These are phyloP conservation scores for Coemansia asiatica DNA, from an alignment of 192 early-diverging fungal species.

Conservation along the genomic window DNA sequence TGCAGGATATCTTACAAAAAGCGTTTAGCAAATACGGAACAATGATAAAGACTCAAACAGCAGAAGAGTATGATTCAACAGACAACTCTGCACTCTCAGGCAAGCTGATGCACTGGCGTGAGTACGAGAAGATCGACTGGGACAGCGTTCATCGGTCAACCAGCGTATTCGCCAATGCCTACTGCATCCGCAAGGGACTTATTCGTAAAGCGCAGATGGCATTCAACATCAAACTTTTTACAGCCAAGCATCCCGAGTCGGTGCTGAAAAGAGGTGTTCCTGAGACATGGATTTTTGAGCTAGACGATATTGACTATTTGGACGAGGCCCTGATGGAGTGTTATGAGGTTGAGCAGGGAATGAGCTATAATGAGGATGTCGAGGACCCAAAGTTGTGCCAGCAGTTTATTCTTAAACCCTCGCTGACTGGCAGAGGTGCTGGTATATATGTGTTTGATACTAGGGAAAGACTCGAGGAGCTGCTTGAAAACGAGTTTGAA, in stretches of 20 bases:
- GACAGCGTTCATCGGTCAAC: constrained; percentile 36
- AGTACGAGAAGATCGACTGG: constrained; percentile 69
- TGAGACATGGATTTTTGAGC: constrained; percentile 65
- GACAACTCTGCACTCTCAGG: background rate
- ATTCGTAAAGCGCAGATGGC: constrained; percentile 69
- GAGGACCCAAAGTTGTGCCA: constrained; percentile 24
- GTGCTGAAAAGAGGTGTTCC: constrained; percentile 57
- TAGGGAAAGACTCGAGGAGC: constrained; percentile 49
- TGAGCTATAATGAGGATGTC: constrained; percentile 51
- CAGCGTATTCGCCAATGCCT: constrained; percentile 55
- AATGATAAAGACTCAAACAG: constrained; percentile 8
- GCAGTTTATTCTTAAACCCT: constrained; percentile 67
- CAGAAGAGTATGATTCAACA: background rate
- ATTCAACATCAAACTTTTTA: constrained; percentile 61
- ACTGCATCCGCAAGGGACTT: constrained; percentile 67
- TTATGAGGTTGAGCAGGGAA: constrained; percentile 62
- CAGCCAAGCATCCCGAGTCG: constrained; percentile 59
- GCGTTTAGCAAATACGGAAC: constrained; percentile 28
- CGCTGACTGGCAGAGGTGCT: constrained; percentile 63
- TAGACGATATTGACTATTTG: constrained; percentile 65
- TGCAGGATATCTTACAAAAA: constrained; percentile 36
- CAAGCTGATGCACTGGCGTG: constrained; percentile 60
- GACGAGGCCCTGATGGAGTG: constrained; percentile 70
- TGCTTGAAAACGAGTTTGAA: constrained; percentile 46
- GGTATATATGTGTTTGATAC: constrained; percentile 67